Conservation (phyloP, 208 protist species). For the Trypanosoma cruzi region DNA sequence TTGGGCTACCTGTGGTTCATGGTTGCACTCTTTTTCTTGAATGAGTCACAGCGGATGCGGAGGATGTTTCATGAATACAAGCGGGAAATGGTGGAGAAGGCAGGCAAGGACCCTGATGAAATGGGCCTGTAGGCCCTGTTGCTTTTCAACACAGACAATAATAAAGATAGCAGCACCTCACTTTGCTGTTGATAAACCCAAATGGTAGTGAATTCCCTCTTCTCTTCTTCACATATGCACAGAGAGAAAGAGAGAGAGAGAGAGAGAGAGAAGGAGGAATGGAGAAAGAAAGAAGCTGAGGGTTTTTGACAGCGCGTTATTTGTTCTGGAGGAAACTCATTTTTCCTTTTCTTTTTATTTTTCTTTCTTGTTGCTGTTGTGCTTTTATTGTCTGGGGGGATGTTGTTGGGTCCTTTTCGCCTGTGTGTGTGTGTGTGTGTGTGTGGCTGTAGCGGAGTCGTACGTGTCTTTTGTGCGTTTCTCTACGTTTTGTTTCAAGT, state of each 20-base stretch:
- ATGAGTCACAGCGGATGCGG: constrained; percentile 58
- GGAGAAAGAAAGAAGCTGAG: background rate
- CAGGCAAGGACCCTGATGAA: constrained; percentile 72
- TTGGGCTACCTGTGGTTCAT: constrained; percentile 81
- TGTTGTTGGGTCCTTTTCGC: background rate
- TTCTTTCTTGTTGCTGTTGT: background rate
- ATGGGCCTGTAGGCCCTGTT: constrained; percentile 50
- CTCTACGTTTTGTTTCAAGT: too few relatives aligned
- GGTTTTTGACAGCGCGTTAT: background rate
- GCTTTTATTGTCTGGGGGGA: background rate
- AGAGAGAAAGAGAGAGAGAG: background rate
- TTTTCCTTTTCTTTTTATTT: background rate
- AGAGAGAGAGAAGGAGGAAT: background rate
- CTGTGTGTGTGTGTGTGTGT: too few relatives aligned
- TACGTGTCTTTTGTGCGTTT: too few relatives aligned
- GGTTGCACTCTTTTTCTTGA: constrained; percentile 63
- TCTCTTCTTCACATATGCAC: background rate
- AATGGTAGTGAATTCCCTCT: background rate
- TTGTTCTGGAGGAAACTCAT: background rate
- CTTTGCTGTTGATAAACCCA: background rate
- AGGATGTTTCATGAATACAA: constrained; percentile 79
- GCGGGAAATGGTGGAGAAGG: constrained; percentile 73
- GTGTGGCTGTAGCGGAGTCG: too few relatives aligned
- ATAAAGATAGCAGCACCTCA: background rate
- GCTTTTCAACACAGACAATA: background rate